A percentile compares a stretch with the other conserved stretches of the same genome.
phyloP scores from a whole-genome alignment of 306 rosid genomes.

The Trifolium subterraneum region DNA sequence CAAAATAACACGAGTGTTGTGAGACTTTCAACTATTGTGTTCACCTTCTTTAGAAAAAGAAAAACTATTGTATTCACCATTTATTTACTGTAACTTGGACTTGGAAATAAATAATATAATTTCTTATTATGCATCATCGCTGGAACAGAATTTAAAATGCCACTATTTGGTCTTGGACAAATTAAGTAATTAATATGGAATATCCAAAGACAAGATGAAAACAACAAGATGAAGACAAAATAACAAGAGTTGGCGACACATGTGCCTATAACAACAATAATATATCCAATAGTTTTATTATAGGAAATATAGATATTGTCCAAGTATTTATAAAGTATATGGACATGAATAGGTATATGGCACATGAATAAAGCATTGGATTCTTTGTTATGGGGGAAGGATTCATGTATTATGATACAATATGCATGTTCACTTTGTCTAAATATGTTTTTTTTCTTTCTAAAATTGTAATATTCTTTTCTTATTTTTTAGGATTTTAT shows the following conservation, averaged over 20 bases:
- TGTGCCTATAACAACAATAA: conserved; percentile 37
- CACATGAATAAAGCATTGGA: conserved; percentile 60
- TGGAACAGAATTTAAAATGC: conserved; percentile 11
- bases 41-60: neutral
- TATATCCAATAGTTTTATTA: conserved; percentile 16
- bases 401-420: conserved; percentile 33
- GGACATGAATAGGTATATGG: conserved; percentile 27
- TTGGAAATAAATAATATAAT: neutral
- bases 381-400: conserved; percentile 49
- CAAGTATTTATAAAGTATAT: conserved; percentile 4
- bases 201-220: conserved; percentile 32
- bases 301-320: neutral
- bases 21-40: conserved; percentile 18
- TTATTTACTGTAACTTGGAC: conserved; percentile 4
- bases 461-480: conserved; percentile 8
- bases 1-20: too few species aligned
- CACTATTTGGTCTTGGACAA: conserved; percentile 11
- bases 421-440: conserved; percentile 39
- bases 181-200: conserved; percentile 25
- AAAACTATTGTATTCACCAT: neutral
- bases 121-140: neutral
- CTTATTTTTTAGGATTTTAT: conserved; percentile 33
- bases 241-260: conserved; percentile 39
- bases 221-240: conserved; percentile 45
- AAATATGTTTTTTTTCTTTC: conserved; percentile 43